phyloP scores from a whole-genome alignment of 352 stramenopile genomes.

The Phytopythium mirpurense region DNA sequence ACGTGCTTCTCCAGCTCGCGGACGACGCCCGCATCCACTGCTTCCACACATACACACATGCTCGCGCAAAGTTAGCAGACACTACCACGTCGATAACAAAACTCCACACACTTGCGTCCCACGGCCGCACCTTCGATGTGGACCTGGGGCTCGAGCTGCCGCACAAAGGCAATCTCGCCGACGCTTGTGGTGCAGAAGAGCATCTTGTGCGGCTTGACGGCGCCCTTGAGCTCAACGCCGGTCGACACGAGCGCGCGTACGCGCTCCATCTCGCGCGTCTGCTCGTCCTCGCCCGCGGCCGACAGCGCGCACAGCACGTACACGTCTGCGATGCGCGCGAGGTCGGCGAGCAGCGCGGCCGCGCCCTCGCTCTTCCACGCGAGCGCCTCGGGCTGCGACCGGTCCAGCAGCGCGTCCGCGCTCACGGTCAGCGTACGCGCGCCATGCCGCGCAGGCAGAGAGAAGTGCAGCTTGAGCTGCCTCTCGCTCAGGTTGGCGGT shows the following conservation, averaged over 20 bases:
- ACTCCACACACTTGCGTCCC: not conserved
- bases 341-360: slow-evolving; percentile 42
- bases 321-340: slow-evolving; percentile 57
- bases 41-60: slow-evolving; percentile 7
- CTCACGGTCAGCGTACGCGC: slow-evolving; percentile 67
- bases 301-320: slow-evolving; percentile 54
- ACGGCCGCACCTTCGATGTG: slow-evolving; percentile 62
- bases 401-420: slow-evolving; percentile 42
- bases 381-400: slow-evolving; percentile 15
- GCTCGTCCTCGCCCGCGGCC: slow-evolving; percentile 25
- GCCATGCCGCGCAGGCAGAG: slow-evolving; percentile 56
- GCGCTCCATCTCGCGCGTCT: slow-evolving; percentile 28
- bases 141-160: slow-evolving; percentile 81
- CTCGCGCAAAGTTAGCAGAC: too few species aligned
- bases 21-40: slow-evolving; percentile 54
- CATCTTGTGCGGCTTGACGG: slow-evolving; percentile 61
- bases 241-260: slow-evolving; percentile 45
- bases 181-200: slow-evolving; percentile 75
- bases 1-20: slow-evolving; percentile 74
- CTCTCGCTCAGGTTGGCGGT: slow-evolving; percentile 39
- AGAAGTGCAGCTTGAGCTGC: slow-evolving; percentile 51
- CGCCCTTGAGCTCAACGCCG: slow-evolving; percentile 21
- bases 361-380: slow-evolving; percentile 45
- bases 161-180: slow-evolving; percentile 81
- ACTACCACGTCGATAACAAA: not conserved